A percentile compares a stretch with the other conserved stretches of the same genome.
phyloP scores from a whole-genome alignment of 2,329 filamentous ascomycete genomes.

The Botrytis aclada region DNA sequence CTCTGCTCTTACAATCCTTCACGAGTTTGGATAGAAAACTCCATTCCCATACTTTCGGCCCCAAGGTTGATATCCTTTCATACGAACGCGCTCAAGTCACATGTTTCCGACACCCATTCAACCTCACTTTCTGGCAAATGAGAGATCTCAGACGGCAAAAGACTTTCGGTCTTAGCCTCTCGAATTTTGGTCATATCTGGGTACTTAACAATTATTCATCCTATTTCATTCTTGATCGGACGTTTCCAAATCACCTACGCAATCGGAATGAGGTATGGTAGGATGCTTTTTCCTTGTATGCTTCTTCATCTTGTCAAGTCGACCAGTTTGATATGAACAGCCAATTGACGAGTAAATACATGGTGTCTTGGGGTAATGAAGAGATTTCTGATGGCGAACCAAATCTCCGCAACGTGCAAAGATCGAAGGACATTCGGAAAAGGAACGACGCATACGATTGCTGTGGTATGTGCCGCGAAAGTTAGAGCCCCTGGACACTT shows the following conservation, averaged over 20 bases:
- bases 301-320: not conserved
- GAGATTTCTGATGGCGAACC: not conserved
- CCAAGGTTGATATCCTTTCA: not conserved
- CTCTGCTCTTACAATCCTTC: not conserved
- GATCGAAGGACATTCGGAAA: not conserved
- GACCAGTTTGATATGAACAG: not conserved
- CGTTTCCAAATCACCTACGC: not conserved
- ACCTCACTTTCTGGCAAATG: not conserved
- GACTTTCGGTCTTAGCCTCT: not conserved
- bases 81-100: not conserved
- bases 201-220: no score
- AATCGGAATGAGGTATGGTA: not conserved
- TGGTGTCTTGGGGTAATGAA: not conserved
- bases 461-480: not conserved
- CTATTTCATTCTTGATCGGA: not conserved
- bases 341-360: not conserved
- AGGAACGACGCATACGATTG: not conserved
- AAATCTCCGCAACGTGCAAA: not conserved
- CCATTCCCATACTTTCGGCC: not conserved
- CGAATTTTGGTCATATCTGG: not conserved
- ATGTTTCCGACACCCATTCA: not conserved
- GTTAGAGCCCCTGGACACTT: not conserved
- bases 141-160: not conserved
- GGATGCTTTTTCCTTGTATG: not conserved
- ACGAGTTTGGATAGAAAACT: no score